A percentile compares a stretch with the other conserved stretches of the same genome.
These are phyloP conservation scores for Claviceps capensis DNA, from an alignment of 2,329 filamentous ascomycete genomes.

Conservation along the genomic window DNA sequence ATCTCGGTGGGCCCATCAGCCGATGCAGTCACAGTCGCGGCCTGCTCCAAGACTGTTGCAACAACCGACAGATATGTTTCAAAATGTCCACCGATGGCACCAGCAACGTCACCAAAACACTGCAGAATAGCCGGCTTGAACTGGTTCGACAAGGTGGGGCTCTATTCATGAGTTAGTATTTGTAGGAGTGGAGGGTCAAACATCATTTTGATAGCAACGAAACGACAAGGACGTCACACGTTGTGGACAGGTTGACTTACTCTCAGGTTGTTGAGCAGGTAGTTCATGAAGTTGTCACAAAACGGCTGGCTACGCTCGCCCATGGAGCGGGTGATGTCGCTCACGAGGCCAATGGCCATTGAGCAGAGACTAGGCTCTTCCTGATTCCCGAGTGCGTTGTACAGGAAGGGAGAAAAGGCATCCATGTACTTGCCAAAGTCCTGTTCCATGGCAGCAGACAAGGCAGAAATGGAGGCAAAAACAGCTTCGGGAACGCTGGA, in stretches of 20 bases:
- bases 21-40: constrained; percentile 65
- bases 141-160: constrained; percentile 77
- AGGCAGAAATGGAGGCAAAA: constrained; percentile 82
- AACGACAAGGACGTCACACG: too few species aligned
- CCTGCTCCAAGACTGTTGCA: constrained; percentile 86
- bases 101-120: constrained; percentile 94
- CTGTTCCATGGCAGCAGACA: constrained; percentile 81
- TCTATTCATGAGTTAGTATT: constrained; percentile 31
- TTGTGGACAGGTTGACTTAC: constrained; percentile 30
- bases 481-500: constrained; percentile 90
- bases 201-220: too few species aligned
- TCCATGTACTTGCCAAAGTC: constrained; percentile 98
- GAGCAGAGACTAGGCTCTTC: constrained; percentile 89
- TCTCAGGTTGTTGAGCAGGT: constrained; percentile 80
- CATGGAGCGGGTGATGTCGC: constrained; percentile 86
- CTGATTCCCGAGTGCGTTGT: constrained; percentile 88
- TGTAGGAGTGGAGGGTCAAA: too few species aligned
- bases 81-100: constrained; percentile 82
- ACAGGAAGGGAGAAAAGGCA: constrained; percentile 79
- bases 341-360: constrained; percentile 94
- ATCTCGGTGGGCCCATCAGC: constrained; percentile 83
- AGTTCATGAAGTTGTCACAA: constrained; percentile 98
- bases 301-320: constrained; percentile 84
- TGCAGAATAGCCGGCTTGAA: constrained; percentile 97
- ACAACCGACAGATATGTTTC: constrained; percentile 89